These are phyloP conservation scores for Lactarius sp. DNA, from an alignment of 768 basidiomycete species.

Conservation along the genomic window DNA sequence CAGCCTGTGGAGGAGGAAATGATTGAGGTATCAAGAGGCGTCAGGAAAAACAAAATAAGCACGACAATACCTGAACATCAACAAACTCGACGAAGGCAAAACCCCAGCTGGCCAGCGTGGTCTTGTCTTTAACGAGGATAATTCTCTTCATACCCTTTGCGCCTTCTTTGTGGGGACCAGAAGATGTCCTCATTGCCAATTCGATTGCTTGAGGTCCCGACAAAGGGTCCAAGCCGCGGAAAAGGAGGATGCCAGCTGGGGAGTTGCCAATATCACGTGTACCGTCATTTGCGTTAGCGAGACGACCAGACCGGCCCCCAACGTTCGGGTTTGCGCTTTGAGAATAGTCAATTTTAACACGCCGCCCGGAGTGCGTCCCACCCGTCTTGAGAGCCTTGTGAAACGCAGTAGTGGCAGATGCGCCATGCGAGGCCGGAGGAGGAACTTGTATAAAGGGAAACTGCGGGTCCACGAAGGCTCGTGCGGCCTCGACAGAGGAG, in stretches of 20 bases:
- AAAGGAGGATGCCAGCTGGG: constrained; percentile 75
- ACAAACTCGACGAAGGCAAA: constrained; percentile 93
- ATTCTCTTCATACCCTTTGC: constrained; percentile 86
- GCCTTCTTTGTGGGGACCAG: constrained; percentile 71
- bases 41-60: background rate
- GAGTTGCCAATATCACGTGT: constrained; percentile 92
- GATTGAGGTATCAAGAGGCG: constrained; percentile 22
- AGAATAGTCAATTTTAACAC: constrained; percentile 95
- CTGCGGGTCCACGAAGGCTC: constrained; percentile 83
- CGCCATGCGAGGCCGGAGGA: constrained; percentile 85
- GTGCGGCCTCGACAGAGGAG: constrained; percentile 76
- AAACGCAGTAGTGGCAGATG: constrained; percentile 64
- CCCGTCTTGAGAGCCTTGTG: constrained; percentile 73
- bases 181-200: constrained; percentile 75
- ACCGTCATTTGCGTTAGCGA: constrained; percentile 81
- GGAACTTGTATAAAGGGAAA: constrained; percentile 91
- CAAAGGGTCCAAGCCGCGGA: constrained; percentile 85
- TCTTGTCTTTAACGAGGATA: constrained; percentile 83
- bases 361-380: constrained; percentile 66
- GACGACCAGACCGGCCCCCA: constrained; percentile 48
- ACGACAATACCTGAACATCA: constrained; percentile 61
- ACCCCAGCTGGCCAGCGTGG: constrained; percentile 84
- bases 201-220: constrained; percentile 86
- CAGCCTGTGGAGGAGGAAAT: constrained; percentile 50
- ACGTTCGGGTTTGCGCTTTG: constrained; percentile 75